These are phyloP conservation scores for Nothopassalora personata DNA, from an alignment of 2,329 filamentous ascomycete genomes.

Conservation along the genomic window DNA sequence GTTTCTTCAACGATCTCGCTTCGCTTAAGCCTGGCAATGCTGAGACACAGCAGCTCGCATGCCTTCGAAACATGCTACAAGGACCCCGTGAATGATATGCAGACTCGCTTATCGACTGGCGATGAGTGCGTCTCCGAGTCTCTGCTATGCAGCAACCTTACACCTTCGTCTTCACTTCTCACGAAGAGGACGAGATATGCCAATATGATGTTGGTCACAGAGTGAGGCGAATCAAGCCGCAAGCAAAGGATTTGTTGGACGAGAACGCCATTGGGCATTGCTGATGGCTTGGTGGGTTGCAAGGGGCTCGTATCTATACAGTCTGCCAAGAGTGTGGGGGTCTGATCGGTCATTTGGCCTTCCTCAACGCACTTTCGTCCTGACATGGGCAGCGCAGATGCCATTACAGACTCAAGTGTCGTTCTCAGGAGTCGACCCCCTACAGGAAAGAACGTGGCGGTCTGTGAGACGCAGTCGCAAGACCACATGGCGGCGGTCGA, in stretches of 20 bases:
- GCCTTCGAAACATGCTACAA: not conserved
- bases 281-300: not conserved
- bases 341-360: not conserved
- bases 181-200: not conserved
- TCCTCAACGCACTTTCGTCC: not conserved
- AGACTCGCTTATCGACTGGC: slow-evolving; percentile 3
- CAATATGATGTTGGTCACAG: too few species aligned
- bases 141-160: not conserved
- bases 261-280: not conserved
- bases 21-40: not conserved
- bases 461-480: not conserved
- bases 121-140: not conserved
- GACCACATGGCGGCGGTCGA: slow-evolving; percentile 5
- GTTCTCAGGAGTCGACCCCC: not conserved
- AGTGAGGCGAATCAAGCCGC: not conserved
- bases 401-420: not conserved
- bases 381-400: not conserved
- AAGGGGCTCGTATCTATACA: not conserved
- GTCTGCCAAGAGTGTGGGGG: not conserved
- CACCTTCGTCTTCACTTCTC: not conserved
- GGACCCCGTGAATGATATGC: not conserved
- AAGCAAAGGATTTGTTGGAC: not conserved
- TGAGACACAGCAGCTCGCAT: not conserved
- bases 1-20: not conserved
- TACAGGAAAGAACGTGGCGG: not conserved